Percentiles rank a stretch among this genome's conserved stretches.
Conservation (phyloP, 192 early-diverging fungal genomes). For the Cladochytrium replicatum region DNA sequence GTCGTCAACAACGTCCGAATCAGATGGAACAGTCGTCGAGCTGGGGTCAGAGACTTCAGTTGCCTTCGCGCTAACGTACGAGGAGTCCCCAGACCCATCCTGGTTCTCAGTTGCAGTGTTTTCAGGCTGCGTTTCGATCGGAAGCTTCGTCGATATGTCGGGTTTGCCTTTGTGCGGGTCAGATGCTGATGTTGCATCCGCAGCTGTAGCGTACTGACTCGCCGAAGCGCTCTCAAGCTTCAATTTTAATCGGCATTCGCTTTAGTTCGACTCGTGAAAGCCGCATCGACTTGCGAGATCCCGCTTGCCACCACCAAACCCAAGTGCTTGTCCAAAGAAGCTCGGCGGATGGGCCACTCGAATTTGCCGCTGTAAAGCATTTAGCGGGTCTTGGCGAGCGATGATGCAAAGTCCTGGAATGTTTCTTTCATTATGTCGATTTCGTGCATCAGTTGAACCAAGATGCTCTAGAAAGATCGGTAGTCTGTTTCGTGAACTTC, state of each 20-base stretch:
- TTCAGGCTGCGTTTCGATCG: too few relatives aligned
- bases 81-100: too few relatives aligned
- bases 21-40: too few relatives aligned
- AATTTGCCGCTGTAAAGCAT: conserved; percentile 37
- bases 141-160: too few relatives aligned
- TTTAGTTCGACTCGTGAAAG: neutral
- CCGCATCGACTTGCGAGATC: neutral
- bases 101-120: too few relatives aligned
- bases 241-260: too few relatives aligned
- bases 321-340: neutral
- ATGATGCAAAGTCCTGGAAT: conserved; percentile 48
- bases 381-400: conserved; percentile 42
- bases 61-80: too few relatives aligned
- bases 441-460: conserved; percentile 53
- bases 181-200: neutral
- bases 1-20: too few relatives aligned
- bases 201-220: neutral
- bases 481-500: conserved; percentile 12
- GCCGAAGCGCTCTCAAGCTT: neutral
- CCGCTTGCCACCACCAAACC: conserved; percentile 10
- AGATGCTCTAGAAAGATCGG: conserved; percentile 55
- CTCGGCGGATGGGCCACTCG: too few relatives aligned
- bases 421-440: conserved; percentile 51
- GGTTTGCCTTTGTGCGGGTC: too few relatives aligned
- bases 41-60: too few relatives aligned